Base-by-base conservation (phyloP, 2,329 filamentous ascomycete genomes). In the Ascosphaera aggregata region DNA sequence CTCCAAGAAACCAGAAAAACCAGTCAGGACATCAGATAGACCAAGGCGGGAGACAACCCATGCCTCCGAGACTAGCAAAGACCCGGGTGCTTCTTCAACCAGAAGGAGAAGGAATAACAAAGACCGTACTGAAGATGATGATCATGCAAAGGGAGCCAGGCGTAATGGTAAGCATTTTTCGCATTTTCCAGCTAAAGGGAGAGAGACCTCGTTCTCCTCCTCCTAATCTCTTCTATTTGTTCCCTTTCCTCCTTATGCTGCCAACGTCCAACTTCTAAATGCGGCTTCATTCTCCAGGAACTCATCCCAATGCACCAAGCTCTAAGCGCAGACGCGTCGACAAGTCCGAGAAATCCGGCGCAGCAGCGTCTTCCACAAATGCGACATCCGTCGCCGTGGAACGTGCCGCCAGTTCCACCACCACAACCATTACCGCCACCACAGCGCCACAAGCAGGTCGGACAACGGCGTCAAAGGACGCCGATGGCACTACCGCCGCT, bases 301-400 rank as follows among this genome's bases (percentile, higher is more conserved):
- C 34, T 16, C 34, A 35, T 15, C n/a, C 34, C 7, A 16, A 16
- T 15, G 55, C 64, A 16, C 70, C 67, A 44, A 60, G 64, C 17
- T 9, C n/a, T 15, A 92, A 92, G 60, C 70, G 81, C 49, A 74
- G 84, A 46, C 91, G 85, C 58, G 73, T 80, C 2, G 82, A 92
- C 48, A 80, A 80, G 42, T 58, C 65, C 8, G 52, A 51, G n/a
- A 43, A 52, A 5, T 49, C 53, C 4, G 53, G 58, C 7, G 46
- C 51, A 11, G 48, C 45, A 15, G 43, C n/a, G n/a, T n/a, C 41
- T 20, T 40, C 42, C 13, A 44, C 42, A n/a, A 43, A 44, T 3
- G 43, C 47, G n/a, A 41, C 38, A 22, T 41, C 41, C 5, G 34
- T 52, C 17, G 50, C 53, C 5, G 59, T 60, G 57, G 57, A 60